Evolutionary conservation across 2,329 filamentous ascomycete species (phyloP), one percentile per base, ranked within the genome.

Genomic region (Penicillium frequentans): DNA sequence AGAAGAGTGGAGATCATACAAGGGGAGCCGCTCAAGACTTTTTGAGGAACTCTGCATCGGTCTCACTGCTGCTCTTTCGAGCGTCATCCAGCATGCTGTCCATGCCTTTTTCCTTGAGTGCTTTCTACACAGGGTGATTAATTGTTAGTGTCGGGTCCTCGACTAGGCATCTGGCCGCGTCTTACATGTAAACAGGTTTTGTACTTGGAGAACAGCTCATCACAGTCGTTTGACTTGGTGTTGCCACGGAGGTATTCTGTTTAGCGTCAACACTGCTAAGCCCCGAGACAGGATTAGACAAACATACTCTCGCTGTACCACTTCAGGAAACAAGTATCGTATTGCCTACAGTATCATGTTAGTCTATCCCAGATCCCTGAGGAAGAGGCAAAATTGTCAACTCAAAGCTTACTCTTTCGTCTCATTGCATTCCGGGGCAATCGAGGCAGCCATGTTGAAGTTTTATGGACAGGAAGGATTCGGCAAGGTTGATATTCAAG

Each of bases 321-420:
- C 78, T 96, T 98, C 63, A 99, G 80, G 74, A 99, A 99, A 79
- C 95, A 99, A 52, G 89, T 93, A 75, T 99, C 95, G 73, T 99
- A 99, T 68, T 88, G 90, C 74, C 93, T 97, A 60, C 24, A 52
- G 24, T 23, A 11, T 26, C 3, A 39, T 29, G 24, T 50, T 29
- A 50, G 48, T 14, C 16, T 5, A 21, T 33, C 3, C n/a, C 8
- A 13, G 33, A 62, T 68, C 62, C 19, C 13, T 14, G 2, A 11
- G 14, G 51, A 52, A 44, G 35, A 46, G 19, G 49, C 43, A 44
- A 52, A 29, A 26, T 57, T 44, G 27, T 49, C 44, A 53, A 55
- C 37, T 59, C 59, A 16, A 23, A 23, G 73, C 87, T 69, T 78
- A 97, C 93, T 97, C 93, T 79, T 98, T 98, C 64, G 93, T 85